Base-by-base conservation (phyloP, 139 green algal species). In the Ettlia oleoabundans region DNA sequence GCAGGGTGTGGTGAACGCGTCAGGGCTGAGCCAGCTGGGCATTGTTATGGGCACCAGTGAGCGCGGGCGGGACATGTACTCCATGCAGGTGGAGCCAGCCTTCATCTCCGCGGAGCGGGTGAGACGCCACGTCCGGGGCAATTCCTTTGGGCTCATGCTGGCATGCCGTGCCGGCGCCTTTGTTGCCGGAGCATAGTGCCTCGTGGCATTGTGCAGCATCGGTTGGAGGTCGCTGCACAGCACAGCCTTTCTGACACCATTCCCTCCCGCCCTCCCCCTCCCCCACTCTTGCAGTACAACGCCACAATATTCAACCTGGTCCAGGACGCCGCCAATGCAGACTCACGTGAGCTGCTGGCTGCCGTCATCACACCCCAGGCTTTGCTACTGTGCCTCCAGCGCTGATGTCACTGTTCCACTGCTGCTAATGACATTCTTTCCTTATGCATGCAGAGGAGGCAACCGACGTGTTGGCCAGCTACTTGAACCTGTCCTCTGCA, bases 21-120 rank as follows among this genome's bases (percentile, higher is more conserved):
- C 85, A 21, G 80, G 78, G 10, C 30, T 90, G n/a, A 81, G 72
- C 2, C 35, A 82, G 64, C 43, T 91, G 70, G 87, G 87, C 0
- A 33, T 89, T 15, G 61, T 69, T 5, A 51, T 89, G 65, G 88
- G 88, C 55, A 90, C 71, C 58, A 61, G 24, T 53, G 65, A 61
- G 51, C 24, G 41, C 22, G 40, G 40, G 32, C 22, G 37, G 28
- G 47, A 77, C 7, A 71, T 62, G 6, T 47, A 43, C 9, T 67
- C 75, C 33, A 10, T 71, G 28, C 90, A 88, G 65, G 30, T 91
- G 61, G 89, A 90, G 83, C 82, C 86, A 7, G 86, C 76, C 7
- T 66, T 90, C 22, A 21, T 83, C 18, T 9, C 5, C 24, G 53
- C 7, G 2, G 15, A 51, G 41, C 71, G 42, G 58, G 75, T 76